Evolutionary conservation across 2,329 filamentous ascomycete species (phyloP).

Genomic region (Fusarium piperis): DNA sequence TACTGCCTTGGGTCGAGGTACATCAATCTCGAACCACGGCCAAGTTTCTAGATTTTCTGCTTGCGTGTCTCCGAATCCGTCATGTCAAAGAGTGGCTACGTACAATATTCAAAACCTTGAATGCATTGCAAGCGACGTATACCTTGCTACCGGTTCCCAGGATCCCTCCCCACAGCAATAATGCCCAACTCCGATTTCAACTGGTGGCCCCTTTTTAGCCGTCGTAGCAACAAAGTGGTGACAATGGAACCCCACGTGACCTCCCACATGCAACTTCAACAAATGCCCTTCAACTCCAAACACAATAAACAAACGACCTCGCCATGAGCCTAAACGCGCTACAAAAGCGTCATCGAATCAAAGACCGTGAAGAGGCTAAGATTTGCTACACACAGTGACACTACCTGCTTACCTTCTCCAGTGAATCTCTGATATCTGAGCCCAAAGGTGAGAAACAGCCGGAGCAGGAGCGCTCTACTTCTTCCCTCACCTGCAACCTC

Average conservation of each 20-base stretch:
- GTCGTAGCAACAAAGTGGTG: not conserved
- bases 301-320: not conserved
- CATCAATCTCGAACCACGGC: not conserved
- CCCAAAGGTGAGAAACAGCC: not conserved
- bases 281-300: not conserved
- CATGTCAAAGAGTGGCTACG: not conserved
- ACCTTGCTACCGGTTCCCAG: not conserved
- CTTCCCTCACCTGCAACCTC: not conserved
- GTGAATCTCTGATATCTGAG: not conserved
- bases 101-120: not conserved
- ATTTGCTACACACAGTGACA: not conserved
- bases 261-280: not conserved
- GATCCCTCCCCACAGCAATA: not conserved
- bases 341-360: not conserved
- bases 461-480: not conserved
- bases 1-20: not conserved
- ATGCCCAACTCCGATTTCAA: not conserved
- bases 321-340: not conserved
- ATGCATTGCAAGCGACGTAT: not conserved
- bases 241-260: not conserved
- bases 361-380: not conserved
- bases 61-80: not conserved
- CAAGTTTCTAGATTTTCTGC: not conserved
- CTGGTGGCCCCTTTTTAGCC: not conserved
- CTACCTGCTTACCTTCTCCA: not conserved